Percentiles rank a stretch among this genome's conserved stretches.
phyloP scores from a whole-genome alignment of 73 alveolate species.

The Urostyla sp. region DNA sequence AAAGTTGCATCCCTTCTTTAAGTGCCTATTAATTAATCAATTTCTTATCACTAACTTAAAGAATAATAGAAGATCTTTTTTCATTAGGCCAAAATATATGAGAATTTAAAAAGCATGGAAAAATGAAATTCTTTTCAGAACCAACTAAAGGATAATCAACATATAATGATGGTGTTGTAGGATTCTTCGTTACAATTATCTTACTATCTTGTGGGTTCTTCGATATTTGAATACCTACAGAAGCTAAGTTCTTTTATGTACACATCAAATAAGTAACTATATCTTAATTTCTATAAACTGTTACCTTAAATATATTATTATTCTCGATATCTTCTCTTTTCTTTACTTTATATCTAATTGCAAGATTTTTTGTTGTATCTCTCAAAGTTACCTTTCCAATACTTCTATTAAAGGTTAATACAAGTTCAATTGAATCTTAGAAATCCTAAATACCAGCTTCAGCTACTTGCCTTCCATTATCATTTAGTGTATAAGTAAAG shows the following conservation, averaged over 20 bases:
- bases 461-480: not conserved
- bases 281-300: too few relatives aligned
- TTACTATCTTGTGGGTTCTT: not conserved
- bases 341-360: not conserved
- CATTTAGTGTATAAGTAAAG: not conserved
- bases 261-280: too few relatives aligned
- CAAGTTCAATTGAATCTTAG: not conserved
- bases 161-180: not conserved
- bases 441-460: not conserved
- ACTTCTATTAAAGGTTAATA: not conserved
- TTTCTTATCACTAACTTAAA: too few relatives aligned
- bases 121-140: not conserved
- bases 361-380: not conserved
- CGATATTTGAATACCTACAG: too few relatives aligned
- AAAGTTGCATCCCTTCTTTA: too few relatives aligned
- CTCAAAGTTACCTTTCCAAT: not conserved
- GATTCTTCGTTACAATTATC: not conserved
- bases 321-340: too few relatives aligned
- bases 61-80: not conserved
- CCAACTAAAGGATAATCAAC: conserved; percentile 37
- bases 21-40: too few relatives aligned
- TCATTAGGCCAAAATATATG: conserved; percentile 22
- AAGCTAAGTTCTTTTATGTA: too few relatives aligned
- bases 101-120: not conserved
- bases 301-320: too few relatives aligned